phyloP scores from a whole-genome alignment of 1,284 basidiomycete genomes.

The Apiotrichum sp. region DNA sequence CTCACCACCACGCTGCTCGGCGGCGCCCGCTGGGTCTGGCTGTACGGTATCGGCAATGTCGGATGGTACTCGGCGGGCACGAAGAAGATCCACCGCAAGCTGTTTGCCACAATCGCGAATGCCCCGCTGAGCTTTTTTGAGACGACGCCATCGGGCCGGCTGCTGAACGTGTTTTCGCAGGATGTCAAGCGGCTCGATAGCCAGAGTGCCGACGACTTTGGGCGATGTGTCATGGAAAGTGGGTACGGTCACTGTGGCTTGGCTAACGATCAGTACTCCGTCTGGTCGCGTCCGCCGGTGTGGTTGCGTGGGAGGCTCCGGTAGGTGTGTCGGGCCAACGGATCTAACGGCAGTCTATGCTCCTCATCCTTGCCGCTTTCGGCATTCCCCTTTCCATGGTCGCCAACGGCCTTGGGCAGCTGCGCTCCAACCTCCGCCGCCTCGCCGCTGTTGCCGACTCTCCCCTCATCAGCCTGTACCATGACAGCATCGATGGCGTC shows the following conservation, averaged over 20 bases:
- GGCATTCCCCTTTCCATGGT: conserved; percentile 29
- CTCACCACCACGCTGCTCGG: conserved; percentile 19
- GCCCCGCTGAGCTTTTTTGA: conserved; percentile 76
- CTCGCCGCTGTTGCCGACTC: conserved; percentile 41
- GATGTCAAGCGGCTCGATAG: conserved; percentile 57
- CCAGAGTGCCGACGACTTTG: conserved; percentile 54
- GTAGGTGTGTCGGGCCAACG: conserved; percentile 12
- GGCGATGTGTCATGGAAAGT: conserved; percentile 55
- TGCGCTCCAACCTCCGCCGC: conserved; percentile 40
- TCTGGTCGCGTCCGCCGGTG: conserved; percentile 12
- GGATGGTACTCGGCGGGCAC: conserved; percentile 59
- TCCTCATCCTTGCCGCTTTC: conserved; percentile 23
- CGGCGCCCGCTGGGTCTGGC: conserved; percentile 41
- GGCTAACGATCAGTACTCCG: conserved; percentile 1
- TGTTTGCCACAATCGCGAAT: conserved; percentile 55
- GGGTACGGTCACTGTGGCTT: too few relatives aligned
- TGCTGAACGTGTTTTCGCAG: conserved; percentile 51
- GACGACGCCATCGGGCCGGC: conserved; percentile 66
- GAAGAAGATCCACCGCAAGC: conserved; percentile 58
- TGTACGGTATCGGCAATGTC: conserved; percentile 38
- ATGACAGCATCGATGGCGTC: conserved; percentile 48
- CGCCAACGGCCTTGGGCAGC: conserved; percentile 33
- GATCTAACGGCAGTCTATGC: conserved; percentile 15
- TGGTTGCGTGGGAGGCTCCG: conserved; percentile 29
- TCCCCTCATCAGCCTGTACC: conserved; percentile 48